Conservation (phyloP, 768 basidiomycete genomes). For the Dacryopinax primogenitus region DNA sequence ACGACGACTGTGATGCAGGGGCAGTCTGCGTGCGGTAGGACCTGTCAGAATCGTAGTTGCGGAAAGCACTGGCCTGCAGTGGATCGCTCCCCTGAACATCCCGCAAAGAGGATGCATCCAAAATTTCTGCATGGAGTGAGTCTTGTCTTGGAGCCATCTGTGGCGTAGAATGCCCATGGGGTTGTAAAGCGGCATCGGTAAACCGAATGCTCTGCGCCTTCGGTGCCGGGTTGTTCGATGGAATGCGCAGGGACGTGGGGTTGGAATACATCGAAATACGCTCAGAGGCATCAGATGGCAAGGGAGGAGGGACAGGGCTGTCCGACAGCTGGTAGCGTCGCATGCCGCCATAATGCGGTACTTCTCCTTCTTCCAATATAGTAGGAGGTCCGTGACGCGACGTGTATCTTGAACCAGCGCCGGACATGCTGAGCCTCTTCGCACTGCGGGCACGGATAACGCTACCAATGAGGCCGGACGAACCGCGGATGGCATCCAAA, state of each 20-base stretch:
- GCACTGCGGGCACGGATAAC: conserved; percentile 44
- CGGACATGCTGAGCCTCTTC: conserved; percentile 31
- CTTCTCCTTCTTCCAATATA: neutral
- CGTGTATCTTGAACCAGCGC: conserved; percentile 29
- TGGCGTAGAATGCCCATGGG: neutral
- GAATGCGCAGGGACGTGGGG: neutral
- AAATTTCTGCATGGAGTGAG: too few species aligned
- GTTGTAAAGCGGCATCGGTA: neutral
- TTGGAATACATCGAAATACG: neutral
- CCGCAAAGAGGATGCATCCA: too few species aligned
- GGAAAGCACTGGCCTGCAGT: neutral
- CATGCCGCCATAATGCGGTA: neutral
- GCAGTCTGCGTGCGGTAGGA: neutral
- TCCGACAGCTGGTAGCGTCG: conserved; percentile 5
- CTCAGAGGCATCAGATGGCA: neutral
- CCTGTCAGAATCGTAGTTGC: neutral
- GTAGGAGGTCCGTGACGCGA: neutral
- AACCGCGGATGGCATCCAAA: conserved; percentile 80
- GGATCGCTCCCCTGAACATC: neutral
- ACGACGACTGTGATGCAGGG: neutral
- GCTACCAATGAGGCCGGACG: conserved; percentile 81
- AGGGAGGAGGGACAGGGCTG: neutral
- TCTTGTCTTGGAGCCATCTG: too few species aligned
- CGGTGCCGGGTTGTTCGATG: neutral
- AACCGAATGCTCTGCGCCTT: neutral